phyloP scores from a whole-genome alignment of 1,139 yeast genomes.

The Taphrina sp. region DNA sequence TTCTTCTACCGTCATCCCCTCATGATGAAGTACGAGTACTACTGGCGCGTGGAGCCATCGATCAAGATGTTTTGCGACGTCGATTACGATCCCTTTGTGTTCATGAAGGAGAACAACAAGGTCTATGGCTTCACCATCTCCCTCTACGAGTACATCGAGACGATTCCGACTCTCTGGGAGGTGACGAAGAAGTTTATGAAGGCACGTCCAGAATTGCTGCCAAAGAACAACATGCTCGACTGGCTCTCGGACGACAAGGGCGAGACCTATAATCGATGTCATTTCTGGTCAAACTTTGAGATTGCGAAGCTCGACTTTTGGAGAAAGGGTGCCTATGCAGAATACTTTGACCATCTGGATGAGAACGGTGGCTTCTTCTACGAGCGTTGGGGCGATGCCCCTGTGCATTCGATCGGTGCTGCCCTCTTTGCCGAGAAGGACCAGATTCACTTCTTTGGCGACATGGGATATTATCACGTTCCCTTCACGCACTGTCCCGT shows the following conservation, averaged over 20 bases:
- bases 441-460: constrained; percentile 48
- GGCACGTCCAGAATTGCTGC: constrained; percentile 60
- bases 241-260: constrained; percentile 63
- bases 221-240: constrained; percentile 64
- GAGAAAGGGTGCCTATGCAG: constrained; percentile 63
- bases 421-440: constrained; percentile 32
- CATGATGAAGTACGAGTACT: constrained; percentile 59
- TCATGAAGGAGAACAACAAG: constrained; percentile 59
- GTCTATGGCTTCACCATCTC: constrained; percentile 74
- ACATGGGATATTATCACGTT: constrained; percentile 56
- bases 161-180: constrained; percentile 81
- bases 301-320: constrained; percentile 75
- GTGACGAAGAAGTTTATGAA: constrained; percentile 65
- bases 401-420: constrained; percentile 57
- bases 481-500: constrained; percentile 77
- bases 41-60: constrained; percentile 69
- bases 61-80: constrained; percentile 63
- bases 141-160: constrained; percentile 72
- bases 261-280: constrained; percentile 72
- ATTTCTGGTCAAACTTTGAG: constrained; percentile 93
- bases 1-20: constrained; percentile 60
- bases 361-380: constrained; percentile 82
- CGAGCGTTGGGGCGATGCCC: constrained; percentile 97
- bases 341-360: constrained; percentile 71
- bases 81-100: constrained; percentile 62